Percentiles rank a stretch among this genome's conserved stretches.
phyloP scores from a whole-genome alignment of 352 stramenopile genomes.

The Phytopythium montanum region DNA sequence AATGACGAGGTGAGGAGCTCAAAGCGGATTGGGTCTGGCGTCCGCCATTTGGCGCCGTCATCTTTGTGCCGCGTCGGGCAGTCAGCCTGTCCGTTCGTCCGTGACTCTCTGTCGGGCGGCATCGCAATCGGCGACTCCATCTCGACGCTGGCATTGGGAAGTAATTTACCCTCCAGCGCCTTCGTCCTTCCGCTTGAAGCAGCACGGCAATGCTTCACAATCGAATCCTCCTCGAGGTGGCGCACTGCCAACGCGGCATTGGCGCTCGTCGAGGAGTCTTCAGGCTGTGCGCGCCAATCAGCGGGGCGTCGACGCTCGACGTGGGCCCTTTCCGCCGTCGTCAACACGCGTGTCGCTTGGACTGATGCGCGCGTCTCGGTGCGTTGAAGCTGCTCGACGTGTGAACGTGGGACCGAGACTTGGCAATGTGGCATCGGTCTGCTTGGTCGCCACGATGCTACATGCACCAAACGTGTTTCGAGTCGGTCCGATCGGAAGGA shows the following conservation, averaged over 20 bases:
- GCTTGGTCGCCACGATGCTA: too few relatives aligned
- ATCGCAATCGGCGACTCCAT: too few relatives aligned
- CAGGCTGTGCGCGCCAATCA: not conserved
- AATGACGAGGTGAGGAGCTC: not conserved
- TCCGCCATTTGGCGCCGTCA: not conserved
- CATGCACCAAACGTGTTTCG: too few relatives aligned
- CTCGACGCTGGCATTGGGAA: not conserved
- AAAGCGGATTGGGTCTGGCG: not conserved
- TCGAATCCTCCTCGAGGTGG: not conserved
- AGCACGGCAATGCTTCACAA: not conserved
- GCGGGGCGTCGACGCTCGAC: not conserved
- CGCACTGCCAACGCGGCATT: not conserved
- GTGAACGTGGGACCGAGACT: too few relatives aligned
- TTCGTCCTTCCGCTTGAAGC: not conserved
- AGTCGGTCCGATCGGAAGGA: not conserved
- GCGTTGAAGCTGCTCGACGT: too few relatives aligned
- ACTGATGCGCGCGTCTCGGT: not conserved
- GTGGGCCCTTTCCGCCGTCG: not conserved
- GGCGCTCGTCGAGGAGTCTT: not conserved
- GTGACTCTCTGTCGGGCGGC: too few relatives aligned
- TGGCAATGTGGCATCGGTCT: too few relatives aligned
- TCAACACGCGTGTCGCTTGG: not conserved
- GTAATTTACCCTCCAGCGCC: constrained; percentile 1
- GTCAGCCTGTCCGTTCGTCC: not conserved
- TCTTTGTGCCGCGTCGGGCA: not conserved